Evolutionary conservation across 2,329 filamentous ascomycete species (phyloP), one percentile per base, ranked within the genome.

Genomic region (Xylaria sp.): DNA sequence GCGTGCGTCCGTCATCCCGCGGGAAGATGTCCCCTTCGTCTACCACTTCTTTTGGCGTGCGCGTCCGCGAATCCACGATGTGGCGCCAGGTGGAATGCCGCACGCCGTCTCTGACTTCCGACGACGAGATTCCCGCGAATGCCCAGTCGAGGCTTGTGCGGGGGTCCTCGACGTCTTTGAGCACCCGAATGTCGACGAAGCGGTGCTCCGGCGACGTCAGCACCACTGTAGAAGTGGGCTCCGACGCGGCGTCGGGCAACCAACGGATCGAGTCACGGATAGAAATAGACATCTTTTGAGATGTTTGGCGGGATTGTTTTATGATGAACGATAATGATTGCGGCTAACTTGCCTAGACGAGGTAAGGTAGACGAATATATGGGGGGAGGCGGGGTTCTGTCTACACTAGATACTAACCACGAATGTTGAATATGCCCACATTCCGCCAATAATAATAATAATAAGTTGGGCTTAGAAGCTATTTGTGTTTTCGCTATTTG

Each of bases 161-260:
- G n/a, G 27, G 25, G 6, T 54, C 53, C 48, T 17, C n/a, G 19
- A 33, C 33, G 46, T 47, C 43, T 43, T 62, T 60, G 53, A 83
- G 71, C 52, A 88, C 77, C 40, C 88, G 83, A 21, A 90, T 71
- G 68, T 90, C 88, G 37, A 90, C 83, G 70, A 88, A 90, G 37
- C 78, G 81, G 29, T 77, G 77, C 25, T 73, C 71, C 1, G 85
- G 83, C 2, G 85, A 85, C 0, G 88, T 90, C 46, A 90, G 76
- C 11, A 90, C 88, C 3, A 89, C 71, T 0, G 88, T 90, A 1
- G 81, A 83, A 0, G 88, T 90, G 15, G 85, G 85, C 72, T 90
- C 88, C 52, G 74, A 75, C n/a, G 81, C 72, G 15, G 75, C 70
- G 0, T 78, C 79, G 0, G 83, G 82, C 3, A 83, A 76, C 83